phyloP scores from a whole-genome alignment of 1,284 basidiomycete species.

The Gymnopus androsaceus region DNA sequence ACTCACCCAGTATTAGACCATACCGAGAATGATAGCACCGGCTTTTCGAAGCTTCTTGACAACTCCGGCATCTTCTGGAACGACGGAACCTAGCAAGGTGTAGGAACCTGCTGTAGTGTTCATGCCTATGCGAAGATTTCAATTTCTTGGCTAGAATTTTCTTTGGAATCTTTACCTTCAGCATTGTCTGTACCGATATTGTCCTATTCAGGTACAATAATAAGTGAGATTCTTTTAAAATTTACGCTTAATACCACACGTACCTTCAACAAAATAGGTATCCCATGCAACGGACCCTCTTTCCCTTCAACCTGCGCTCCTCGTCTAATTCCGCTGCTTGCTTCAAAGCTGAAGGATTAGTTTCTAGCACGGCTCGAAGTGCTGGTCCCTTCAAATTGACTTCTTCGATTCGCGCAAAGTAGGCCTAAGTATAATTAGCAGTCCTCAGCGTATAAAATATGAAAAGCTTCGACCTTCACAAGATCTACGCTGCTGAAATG shows the following conservation, averaged over 20 bases:
- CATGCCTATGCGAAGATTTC: conserved; percentile 49
- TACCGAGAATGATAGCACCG: conserved; percentile 68
- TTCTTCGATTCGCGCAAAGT: conserved; percentile 70
- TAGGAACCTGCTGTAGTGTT: conserved; percentile 68
- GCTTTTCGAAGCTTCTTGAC: conserved; percentile 60
- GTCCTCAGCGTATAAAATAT: background rate
- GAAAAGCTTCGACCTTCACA: conserved; percentile 48
- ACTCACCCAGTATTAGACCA: background rate
- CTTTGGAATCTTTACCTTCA: conserved; percentile 41
- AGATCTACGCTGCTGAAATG: conserved; percentile 66
- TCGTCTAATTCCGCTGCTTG: conserved; percentile 56
- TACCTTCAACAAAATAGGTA: conserved; percentile 70
- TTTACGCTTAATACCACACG: background rate
- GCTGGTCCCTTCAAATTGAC: conserved; percentile 64
- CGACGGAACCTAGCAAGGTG: conserved; percentile 55
- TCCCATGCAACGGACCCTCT: conserved; percentile 66
- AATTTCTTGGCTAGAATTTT: background rate
- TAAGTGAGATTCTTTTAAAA: background rate
- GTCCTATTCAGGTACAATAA: conserved; percentile 38
- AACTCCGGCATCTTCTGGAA: conserved; percentile 64
- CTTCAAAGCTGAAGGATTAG: conserved; percentile 57
- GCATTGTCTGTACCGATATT: conserved; percentile 61
- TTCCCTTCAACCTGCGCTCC: conserved; percentile 49
- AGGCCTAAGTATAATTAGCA: conserved; percentile 44
- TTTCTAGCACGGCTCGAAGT: conserved; percentile 65